Percentiles rank a stretch among this genome's conserved stretches.
These are phyloP conservation scores for Jaapia argillacea DNA, from an alignment of 768 basidiomycete species.

Conservation along the genomic window DNA sequence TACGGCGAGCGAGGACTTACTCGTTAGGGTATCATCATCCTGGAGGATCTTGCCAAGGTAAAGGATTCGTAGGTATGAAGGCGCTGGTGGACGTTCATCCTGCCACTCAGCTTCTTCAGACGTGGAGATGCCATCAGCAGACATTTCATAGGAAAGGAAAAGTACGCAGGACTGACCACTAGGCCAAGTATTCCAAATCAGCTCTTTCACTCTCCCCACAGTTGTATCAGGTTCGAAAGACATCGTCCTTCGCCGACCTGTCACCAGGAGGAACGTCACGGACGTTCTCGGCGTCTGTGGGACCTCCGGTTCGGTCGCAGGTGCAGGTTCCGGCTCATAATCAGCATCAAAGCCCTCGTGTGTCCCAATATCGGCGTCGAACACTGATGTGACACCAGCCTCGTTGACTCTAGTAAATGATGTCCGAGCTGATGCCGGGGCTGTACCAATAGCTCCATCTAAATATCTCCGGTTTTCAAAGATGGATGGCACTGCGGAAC, in stretches of 20 bases:
- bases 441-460: too few relatives aligned
- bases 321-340: conserved; percentile 1
- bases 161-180: conserved; percentile 33
- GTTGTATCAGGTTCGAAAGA: conserved; percentile 68
- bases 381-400: conserved; percentile 10
- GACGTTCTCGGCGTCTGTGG: conserved; percentile 57
- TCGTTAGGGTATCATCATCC: conserved; percentile 67
- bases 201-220: conserved; percentile 71
- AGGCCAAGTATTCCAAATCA: conserved; percentile 80
- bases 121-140: conserved; percentile 8
- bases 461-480: too few relatives aligned
- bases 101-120: conserved; percentile 44
- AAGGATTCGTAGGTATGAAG: conserved; percentile 65
- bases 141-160: not conserved
- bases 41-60: conserved; percentile 77
- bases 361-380: conserved; percentile 4
- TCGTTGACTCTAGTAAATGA: conserved; percentile 42
- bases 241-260: conserved; percentile 60
- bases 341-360: not conserved
- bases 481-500: too few relatives aligned
- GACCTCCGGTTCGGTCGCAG: conserved; percentile 13
- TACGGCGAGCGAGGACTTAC: conserved; percentile 28
- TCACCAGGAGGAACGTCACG: conserved; percentile 64
- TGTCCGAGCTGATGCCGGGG: conserved; percentile 37
- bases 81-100: conserved; percentile 68